Evolutionary conservation across 1,139 yeast species (phyloP).

Genomic region (Barnettozyma hawaiiensis): DNA sequence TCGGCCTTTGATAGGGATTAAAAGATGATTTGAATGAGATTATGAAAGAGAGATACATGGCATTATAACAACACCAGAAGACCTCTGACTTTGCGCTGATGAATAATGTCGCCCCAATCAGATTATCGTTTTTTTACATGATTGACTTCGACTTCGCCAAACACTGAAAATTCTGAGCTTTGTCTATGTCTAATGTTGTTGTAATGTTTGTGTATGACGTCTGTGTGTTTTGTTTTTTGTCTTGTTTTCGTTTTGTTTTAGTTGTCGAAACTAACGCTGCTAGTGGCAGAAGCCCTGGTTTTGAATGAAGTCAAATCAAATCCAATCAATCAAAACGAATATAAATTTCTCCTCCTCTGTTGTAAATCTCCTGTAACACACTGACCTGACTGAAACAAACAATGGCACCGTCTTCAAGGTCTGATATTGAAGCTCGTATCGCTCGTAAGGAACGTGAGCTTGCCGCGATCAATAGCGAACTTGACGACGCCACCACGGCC

Average conservation of each 20-base stretch:
- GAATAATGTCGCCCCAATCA: conserved; percentile 61
- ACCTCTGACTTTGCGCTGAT: conserved; percentile 31
- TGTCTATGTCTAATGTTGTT: conserved; percentile 1
- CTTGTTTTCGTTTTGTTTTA: not conserved
- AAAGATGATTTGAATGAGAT: not conserved
- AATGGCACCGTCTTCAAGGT: not conserved
- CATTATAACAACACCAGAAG: not conserved
- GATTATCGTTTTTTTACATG: conserved; percentile 37
- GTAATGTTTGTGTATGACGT: not conserved
- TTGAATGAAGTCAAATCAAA: not conserved
- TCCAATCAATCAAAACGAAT: too few relatives aligned
- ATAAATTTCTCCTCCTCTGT: not conserved
- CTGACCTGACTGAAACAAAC: too few relatives aligned
- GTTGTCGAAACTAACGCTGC: not conserved
- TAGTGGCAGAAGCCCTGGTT: conserved; percentile 2
- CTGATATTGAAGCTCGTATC: conserved; percentile 7
- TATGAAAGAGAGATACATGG: too few relatives aligned
- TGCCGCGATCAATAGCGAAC: conserved; percentile 2
- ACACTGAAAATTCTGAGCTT: conserved; percentile 48
- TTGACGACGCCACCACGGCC: conserved; percentile 4
- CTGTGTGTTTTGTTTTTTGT: not conserved
- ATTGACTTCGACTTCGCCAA: conserved; percentile 48
- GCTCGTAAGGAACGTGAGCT: conserved; percentile 9
- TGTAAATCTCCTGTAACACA: too few relatives aligned
- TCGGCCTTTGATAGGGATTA: not conserved